These are phyloP conservation scores for Spinacia oleracea DNA, from an alignment of 179 eudicot species.

Conservation along the genomic window DNA sequence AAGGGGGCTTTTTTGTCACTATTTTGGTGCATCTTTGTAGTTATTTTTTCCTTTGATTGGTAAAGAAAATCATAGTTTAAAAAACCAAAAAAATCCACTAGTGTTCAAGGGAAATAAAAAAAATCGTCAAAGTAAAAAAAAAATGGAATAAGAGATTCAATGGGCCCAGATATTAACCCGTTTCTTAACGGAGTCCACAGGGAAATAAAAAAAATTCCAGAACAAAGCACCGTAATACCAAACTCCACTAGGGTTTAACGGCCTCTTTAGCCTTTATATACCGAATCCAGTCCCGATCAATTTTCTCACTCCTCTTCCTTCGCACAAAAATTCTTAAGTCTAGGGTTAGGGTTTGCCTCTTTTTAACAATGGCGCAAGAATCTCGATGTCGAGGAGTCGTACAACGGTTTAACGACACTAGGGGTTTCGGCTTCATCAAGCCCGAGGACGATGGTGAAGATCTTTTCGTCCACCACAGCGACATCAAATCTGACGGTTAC, in stretches of 20 bases:
- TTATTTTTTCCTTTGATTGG: too few relatives aligned
- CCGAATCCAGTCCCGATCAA: not conserved
- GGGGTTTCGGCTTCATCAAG: slow-evolving; percentile 72
- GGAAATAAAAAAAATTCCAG: too few relatives aligned
- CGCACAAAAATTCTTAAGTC: not conserved
- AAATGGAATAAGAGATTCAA: not conserved
- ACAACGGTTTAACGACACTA: slow-evolving; percentile 46
- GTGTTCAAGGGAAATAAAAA: not conserved
- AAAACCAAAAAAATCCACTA: too few relatives aligned
- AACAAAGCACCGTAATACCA: not conserved
- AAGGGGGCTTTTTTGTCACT: too few relatives aligned
- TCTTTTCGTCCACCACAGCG: slow-evolving; percentile 64
- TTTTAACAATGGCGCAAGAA: slow-evolving; percentile 51
- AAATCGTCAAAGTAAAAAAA: not conserved
- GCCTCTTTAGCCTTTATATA: not conserved
- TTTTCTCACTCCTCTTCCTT: not conserved
- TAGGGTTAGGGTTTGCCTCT: slow-evolving; percentile 13
- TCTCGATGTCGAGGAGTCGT: slow-evolving; percentile 47
- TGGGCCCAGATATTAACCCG: not conserved
- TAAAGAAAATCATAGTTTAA: too few relatives aligned
- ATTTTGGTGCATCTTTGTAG: too few relatives aligned
- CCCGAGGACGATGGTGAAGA: slow-evolving; percentile 58
- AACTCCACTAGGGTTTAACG: slow-evolving; percentile 1
- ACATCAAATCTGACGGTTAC: slow-evolving; percentile 60
- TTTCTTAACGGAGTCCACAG: too few relatives aligned